Evolutionary conservation across 1,139 yeast genomes (phyloP), one percentile per base, ranked within the genome.

Genomic region (Diutina ranongensis): DNA sequence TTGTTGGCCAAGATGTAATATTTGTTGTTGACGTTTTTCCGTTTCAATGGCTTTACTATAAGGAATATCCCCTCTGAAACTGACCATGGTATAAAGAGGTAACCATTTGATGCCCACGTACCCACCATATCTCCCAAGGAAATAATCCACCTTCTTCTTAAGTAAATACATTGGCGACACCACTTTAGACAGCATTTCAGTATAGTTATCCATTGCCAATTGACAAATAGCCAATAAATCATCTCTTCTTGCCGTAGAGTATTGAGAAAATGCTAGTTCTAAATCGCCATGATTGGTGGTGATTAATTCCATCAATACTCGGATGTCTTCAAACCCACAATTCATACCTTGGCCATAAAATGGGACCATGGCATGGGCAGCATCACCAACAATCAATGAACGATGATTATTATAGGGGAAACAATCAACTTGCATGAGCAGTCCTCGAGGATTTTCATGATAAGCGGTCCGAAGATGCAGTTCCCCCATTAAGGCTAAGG

Each of bases 271-370:
- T 0, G 92, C 82, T 1, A 54, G 53, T 2, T 57, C 56, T 28
- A 81, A 64, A 46, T 74, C 64, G n/a, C 60, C 63, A 2, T 67
- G 55, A 45, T 63, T 50, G 21, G 65, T 58, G 12, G 78, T 79
- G 44, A 86, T 58, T 15, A 78, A 60, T 38, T 73, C 71, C 67
- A 83, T 65, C 47, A 89, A 65, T 1, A 81, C 76, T 46, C 80
- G 69, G 12, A 88, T 88, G 55, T 89, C 97, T 61, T 89, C 97
- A 58, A 89, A 83, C 1, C 97, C 97, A 58, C 96, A 86, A 60
- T 89, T 89, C 94, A 89, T 83, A 2, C 97, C 97, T 60, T 89
- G 97, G 7, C 97, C 97, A 56, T 88, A 89, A 59, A 89, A 89
- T 13, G 97, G 97, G 3, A 89, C 97, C 96, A 88, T 88, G 15